Conservation (phyloP, 305 asterid genomes). For the Fraxinus ornus region DNA sequence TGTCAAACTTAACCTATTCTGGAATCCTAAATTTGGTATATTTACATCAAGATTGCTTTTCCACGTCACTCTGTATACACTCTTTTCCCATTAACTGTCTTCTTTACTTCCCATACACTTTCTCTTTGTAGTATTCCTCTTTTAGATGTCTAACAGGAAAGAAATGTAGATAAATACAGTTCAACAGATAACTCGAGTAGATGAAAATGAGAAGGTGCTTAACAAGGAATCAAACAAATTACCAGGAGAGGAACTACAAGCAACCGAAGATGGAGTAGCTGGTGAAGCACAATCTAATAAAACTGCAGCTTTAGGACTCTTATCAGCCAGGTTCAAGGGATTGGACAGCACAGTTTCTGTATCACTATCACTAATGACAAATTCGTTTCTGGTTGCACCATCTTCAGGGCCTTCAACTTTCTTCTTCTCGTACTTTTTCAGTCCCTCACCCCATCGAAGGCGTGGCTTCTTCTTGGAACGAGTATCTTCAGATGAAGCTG, state of each 20-base stretch:
- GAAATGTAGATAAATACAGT: not conserved
- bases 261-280: slow-evolving; percentile 74
- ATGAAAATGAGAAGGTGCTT: not conserved
- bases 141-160: not conserved
- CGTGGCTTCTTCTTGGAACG: slow-evolving; percentile 91
- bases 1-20: not conserved
- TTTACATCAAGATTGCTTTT: not conserved
- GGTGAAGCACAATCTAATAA: slow-evolving; percentile 67
- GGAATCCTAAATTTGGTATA: not conserved
- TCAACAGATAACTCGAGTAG: not conserved
- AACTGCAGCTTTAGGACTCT: slow-evolving; percentile 58
- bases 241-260: slow-evolving; percentile 94
- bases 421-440: slow-evolving; percentile 93
- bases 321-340: slow-evolving; percentile 44
- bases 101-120: not conserved
- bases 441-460: slow-evolving; percentile 98
- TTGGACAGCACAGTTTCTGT: slow-evolving; percentile 46
- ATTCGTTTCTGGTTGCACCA: slow-evolving; percentile 38
- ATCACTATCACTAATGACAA: slow-evolving; percentile 36
- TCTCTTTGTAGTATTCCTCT: not conserved
- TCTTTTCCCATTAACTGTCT: not conserved
- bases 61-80: not conserved
- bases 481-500: slow-evolving; percentile 58
- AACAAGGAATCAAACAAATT: slow-evolving; percentile 17
- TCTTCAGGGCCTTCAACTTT: slow-evolving; percentile 79